phyloP scores from a whole-genome alignment of 352 stramenopile genomes.

The Globisporangium nunn region DNA sequence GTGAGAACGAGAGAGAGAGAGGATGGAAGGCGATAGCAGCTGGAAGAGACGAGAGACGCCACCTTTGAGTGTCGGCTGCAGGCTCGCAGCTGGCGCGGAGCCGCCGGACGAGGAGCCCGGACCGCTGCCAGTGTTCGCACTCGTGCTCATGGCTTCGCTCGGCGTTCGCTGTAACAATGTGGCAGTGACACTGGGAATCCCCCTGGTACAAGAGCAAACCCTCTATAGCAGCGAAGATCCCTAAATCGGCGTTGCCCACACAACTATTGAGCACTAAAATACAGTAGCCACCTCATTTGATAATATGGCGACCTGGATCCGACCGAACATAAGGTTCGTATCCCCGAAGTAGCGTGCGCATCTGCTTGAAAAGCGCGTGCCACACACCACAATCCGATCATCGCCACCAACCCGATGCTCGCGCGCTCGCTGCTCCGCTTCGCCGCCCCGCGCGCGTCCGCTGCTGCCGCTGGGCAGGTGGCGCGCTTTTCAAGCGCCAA shows the following conservation, averaged over 20 bases:
- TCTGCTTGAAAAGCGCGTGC: background rate
- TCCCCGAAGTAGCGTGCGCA: background rate
- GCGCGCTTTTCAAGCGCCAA: constrained; percentile 48
- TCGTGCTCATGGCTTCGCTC: constrained; percentile 5
- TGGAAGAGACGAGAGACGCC: background rate
- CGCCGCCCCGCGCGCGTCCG: constrained; percentile 11
- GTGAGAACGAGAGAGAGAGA: background rate
- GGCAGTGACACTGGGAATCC: too few species aligned
- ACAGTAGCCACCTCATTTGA: too few species aligned
- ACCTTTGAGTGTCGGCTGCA: constrained; percentile 83
- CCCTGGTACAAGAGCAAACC: too few species aligned
- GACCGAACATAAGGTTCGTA: too few species aligned
- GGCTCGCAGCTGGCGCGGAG: background rate
- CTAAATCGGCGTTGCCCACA: too few species aligned
- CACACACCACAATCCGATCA: constrained; percentile 1
- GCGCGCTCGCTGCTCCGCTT: constrained; percentile 53
- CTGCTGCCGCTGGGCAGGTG: constrained; percentile 11
- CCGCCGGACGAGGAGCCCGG: constrained; percentile 11
- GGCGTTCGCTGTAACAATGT: too few species aligned
- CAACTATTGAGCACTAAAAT: too few species aligned
- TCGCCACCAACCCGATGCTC: constrained; percentile 27
- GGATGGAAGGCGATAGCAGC: background rate
- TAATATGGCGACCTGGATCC: too few species aligned
- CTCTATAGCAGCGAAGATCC: too few species aligned
- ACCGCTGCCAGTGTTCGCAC: constrained; percentile 2